These are phyloP conservation scores for Ophiocordyceps camponoti-rufipedis DNA, from an alignment of 2,329 filamentous ascomycete genomes.

Conservation along the genomic window DNA sequence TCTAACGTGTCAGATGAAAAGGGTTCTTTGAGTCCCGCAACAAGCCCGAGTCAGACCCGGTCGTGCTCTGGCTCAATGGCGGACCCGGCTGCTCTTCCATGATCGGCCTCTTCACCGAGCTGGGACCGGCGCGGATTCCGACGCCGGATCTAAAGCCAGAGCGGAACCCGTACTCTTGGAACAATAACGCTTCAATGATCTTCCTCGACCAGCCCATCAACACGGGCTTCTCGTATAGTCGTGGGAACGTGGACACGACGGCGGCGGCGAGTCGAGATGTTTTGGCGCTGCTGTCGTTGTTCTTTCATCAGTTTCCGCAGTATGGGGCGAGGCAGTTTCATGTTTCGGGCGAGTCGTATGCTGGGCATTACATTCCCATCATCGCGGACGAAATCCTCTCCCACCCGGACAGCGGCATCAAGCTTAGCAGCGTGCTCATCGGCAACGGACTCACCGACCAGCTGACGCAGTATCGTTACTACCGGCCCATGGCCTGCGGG, in stretches of 20 bases:
- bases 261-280: neutral
- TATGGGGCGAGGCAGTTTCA: constrained; percentile 92
- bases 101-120: constrained; percentile 36
- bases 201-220: constrained; percentile 46
- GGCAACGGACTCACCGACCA: constrained; percentile 93
- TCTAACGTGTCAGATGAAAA: neutral
- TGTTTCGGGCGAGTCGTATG: constrained; percentile 89
- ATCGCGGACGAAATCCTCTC: constrained; percentile 80
- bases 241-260: neutral
- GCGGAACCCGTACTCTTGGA: constrained; percentile 43
- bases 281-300: constrained; percentile 70
- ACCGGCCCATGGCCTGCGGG: constrained; percentile 91
- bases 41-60: constrained; percentile 15
- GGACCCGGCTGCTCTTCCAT: constrained; percentile 16
- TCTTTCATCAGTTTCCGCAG: constrained; percentile 96
- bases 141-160: constrained; percentile 12
- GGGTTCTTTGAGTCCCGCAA: constrained; percentile 28
- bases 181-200: constrained; percentile 45
- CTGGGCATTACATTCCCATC: constrained; percentile 86
- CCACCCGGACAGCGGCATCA: constrained; percentile 72
- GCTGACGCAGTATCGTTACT: constrained; percentile 65
- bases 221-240: constrained; percentile 12
- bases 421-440: constrained; percentile 85
- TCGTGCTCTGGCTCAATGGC: constrained; percentile 36
- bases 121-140: constrained; percentile 62